Evolutionary conservation across 1,284 basidiomycete species (phyloP), one percentile per base, ranked within the genome.

Genomic region (Puccinia coronata): DNA sequence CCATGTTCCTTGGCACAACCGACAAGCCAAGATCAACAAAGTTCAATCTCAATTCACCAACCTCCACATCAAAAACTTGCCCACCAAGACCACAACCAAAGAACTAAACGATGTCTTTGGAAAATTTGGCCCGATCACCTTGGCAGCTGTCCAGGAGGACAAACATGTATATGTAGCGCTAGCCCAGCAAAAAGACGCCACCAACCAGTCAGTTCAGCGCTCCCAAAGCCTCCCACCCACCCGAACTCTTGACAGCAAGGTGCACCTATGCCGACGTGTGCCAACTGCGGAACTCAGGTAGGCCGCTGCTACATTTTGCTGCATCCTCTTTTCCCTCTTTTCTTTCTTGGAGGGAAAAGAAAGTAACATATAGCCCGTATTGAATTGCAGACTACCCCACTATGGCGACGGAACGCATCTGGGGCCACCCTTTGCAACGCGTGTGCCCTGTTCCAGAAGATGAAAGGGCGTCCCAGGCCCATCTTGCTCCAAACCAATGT

Each of bases 161-260:
- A 95, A 96, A 82, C 90, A 91, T 81, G 95, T 99, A 85, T 99
- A 99, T 87, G 97, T 99, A 86, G 96, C 96, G 77, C 92, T 98
- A 82, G 97, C 97, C 84, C 97, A 99, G 88, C 95, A 96, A 85
- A 96, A 96, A 85, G 97, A 99, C 86, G 94, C 96, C 84, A 93
- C 97, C 86, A 92, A 96, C 86, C 97, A 99, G 88, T n/a, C 96
- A 99, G 87, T 91, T 99, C 85, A 96, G 99, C 89, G 95, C n/a
- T n/a, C n/a, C n/a, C n/a, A n/a, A n/a, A n/a, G n/a, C n/a, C n/a
- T n/a, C n/a, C n/a, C n/a, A n/a, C n/a, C n/a, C n/a, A n/a, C n/a
- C n/a, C n/a, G 34, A 14, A 11, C 28, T 1, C 69, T 9, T 36
- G 23, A 18, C 69, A 51, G 47, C 69, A 47, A 70, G 34, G 3